Percentiles rank a stretch among this genome's conserved stretches.
Evolutionary conservation across 352 stramenopile species (phyloP).

Genomic region (Salisapilia sapeloensis): DNA sequence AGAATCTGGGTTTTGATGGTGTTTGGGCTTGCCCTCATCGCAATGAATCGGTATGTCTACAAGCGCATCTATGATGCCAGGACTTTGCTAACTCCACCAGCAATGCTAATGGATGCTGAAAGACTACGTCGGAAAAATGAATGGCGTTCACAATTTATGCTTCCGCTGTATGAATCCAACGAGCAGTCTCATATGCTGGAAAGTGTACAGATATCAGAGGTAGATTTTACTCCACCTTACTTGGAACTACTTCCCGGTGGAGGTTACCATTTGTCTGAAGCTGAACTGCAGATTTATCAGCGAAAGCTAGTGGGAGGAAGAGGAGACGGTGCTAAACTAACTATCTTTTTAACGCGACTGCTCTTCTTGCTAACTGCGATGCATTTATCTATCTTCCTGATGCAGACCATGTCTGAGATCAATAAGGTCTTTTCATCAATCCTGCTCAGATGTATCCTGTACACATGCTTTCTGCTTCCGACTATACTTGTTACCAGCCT

Average conservation of each 20-base stretch:
- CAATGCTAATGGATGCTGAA: constrained; percentile 36
- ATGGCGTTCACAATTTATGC: constrained; percentile 26
- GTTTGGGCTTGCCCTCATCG: constrained; percentile 16
- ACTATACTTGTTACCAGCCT: constrained; percentile 41
- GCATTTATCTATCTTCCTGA: constrained; percentile 41
- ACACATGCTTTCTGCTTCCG: constrained; percentile 26
- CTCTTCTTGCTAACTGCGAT: constrained; percentile 59
- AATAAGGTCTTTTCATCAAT: constrained; percentile 6
- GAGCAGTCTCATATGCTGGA: constrained; percentile 34
- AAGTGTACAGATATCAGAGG: constrained; percentile 5
- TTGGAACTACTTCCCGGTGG: constrained; percentile 18
- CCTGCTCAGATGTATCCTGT: constrained; percentile 12
- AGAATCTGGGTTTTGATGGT: constrained; percentile 26
- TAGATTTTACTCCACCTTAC: constrained; percentile 33
- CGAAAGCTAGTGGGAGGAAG: constrained; percentile 14
- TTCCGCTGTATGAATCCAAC: constrained; percentile 11
- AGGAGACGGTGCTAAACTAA: constrained; percentile 35
- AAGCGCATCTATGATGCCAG: constrained; percentile 31
- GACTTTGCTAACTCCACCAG: constrained; percentile 24
- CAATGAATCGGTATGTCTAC: constrained; percentile 28
- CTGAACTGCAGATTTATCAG: constrained; percentile 20
- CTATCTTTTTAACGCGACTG: constrained; percentile 45
- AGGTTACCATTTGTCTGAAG: constrained; percentile 14
- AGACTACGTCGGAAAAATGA: constrained; percentile 27
- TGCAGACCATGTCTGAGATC: constrained; percentile 27